These are phyloP conservation scores for Capsella rubella DNA, from an alignment of 441 rosid species.

Conservation along the genomic window DNA sequence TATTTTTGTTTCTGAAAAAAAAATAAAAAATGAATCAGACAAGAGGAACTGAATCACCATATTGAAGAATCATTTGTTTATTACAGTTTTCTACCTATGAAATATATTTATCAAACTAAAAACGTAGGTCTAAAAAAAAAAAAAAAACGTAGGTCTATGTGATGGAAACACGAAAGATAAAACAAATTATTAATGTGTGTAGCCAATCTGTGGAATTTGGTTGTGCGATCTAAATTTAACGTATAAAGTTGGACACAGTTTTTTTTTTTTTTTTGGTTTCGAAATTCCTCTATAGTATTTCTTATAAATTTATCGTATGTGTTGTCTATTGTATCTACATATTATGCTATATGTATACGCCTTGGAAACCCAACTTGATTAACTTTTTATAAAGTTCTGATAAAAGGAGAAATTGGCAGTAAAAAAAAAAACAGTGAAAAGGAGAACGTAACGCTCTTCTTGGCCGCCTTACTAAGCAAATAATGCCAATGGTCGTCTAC, in stretches of 20 bases:
- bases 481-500: background rate
- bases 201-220: background rate
- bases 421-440: constrained; percentile 9
- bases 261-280: background rate
- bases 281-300: too few species aligned
- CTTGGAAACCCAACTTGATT: constrained; percentile 37
- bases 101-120: background rate
- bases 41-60: background rate
- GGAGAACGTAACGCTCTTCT: constrained; percentile 35
- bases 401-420: constrained; percentile 28
- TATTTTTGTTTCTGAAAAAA: background rate
- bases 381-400: constrained; percentile 39
- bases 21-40: background rate
- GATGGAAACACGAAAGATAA: background rate
- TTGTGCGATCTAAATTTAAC: background rate
- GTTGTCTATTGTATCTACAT: constrained; percentile 32
- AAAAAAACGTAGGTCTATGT: background rate
- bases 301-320: constrained; percentile 13
- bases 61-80: background rate
- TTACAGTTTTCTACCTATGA: background rate
- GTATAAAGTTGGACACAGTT: background rate
- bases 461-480: constrained; percentile 18
- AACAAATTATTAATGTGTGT: background rate
- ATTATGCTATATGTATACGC: constrained; percentile 14
- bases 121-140: background rate